phyloP scores from a whole-genome alignment of 2,329 filamentous ascomycete genomes.

The Beauveria varroae region DNA sequence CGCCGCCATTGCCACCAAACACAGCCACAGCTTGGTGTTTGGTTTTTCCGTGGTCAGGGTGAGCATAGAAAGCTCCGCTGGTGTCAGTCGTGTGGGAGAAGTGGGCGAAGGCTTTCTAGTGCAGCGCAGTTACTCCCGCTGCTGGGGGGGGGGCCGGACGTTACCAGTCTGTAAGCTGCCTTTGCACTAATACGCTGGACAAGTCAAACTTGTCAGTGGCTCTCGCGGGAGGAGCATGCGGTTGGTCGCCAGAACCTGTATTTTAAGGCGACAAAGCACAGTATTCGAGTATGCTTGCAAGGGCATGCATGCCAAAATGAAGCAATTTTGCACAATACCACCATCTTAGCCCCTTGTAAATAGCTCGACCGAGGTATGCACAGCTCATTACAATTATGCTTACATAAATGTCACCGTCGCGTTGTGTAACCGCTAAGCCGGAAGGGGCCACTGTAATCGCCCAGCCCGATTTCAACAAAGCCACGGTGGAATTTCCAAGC shows the following conservation, averaged over 20 bases:
- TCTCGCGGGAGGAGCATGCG: background rate
- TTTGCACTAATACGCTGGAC: background rate
- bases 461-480: constrained; percentile 13
- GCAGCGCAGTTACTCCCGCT: background rate
- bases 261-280: background rate
- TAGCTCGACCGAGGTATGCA: constrained; percentile 6
- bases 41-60: constrained; percentile 7
- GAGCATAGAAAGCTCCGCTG: constrained; percentile 9
- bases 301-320: background rate
- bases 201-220: background rate
- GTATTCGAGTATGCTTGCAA: background rate
- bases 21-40: constrained; percentile 13
- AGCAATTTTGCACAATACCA: background rate
- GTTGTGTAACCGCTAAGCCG: constrained; percentile 1
- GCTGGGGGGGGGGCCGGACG: constrained; percentile 1
- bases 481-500: constrained; percentile 13
- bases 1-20: constrained; percentile 22
- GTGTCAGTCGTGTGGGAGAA: background rate
- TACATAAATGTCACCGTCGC: constrained; percentile 3
- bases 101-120: constrained; percentile 1
- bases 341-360: constrained; percentile 7
- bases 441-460: background rate
- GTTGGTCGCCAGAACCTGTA: background rate
- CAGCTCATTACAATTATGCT: background rate
- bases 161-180: constrained; percentile 7